These are phyloP conservation scores for Colletotrichum horii DNA, from an alignment of 2,329 filamentous ascomycete genomes.

Conservation along the genomic window DNA sequence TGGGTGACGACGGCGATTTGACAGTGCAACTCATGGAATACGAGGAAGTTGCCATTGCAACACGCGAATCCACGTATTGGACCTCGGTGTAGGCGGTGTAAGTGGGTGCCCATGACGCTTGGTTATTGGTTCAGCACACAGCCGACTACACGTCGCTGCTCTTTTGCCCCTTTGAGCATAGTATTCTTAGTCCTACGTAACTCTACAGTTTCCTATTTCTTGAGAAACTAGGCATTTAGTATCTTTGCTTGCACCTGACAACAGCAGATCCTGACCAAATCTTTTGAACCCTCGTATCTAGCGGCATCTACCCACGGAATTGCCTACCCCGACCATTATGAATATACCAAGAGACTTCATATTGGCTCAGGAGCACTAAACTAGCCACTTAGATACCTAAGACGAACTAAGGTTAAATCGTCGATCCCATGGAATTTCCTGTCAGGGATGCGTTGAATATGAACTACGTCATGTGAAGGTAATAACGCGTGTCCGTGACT, in stretches of 20 bases:
- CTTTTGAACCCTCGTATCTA: not conserved
- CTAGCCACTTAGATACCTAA: not conserved
- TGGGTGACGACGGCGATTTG: not conserved
- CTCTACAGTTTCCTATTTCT: not conserved
- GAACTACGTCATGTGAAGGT: conserved; percentile 37
- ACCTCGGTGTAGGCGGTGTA: not conserved
- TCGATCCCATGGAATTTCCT: conserved; percentile 34
- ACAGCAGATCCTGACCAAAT: not conserved
- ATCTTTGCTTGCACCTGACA: not conserved
- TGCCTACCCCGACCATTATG: not conserved
- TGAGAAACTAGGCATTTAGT: not conserved
- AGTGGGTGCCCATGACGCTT: not conserved
- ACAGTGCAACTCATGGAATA: not conserved
- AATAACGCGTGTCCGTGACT: not conserved
- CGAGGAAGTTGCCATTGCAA: not conserved
- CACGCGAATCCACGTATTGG: not conserved
- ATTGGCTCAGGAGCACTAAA: not conserved
- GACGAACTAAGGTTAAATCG: not conserved
- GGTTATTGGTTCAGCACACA: not conserved
- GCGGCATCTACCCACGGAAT: not conserved
- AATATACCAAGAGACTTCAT: not conserved
- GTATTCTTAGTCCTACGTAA: not conserved
- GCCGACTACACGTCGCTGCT: not conserved
- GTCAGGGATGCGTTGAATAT: conserved; percentile 33
- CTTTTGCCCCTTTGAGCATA: not conserved